Conservation (phyloP, 1,139 yeast genomes). For the Ogataea hybrid region DNA sequence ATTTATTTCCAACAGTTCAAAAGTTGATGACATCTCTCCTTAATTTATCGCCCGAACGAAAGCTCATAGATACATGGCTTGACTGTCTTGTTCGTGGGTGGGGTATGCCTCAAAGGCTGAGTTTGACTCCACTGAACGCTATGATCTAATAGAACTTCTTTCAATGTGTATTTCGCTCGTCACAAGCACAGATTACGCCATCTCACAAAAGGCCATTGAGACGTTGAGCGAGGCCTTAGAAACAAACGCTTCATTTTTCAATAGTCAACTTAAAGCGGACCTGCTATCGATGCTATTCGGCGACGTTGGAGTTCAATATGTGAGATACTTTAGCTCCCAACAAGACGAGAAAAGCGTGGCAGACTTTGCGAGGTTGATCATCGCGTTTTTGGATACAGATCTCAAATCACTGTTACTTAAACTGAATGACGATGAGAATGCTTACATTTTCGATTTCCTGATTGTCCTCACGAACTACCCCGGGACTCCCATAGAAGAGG, state of each 20-base stretch:
- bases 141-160: slow-evolving; percentile 31
- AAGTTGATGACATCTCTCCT: slow-evolving; percentile 8
- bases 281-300: slow-evolving; percentile 39
- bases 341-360: slow-evolving; percentile 45
- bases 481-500: slow-evolving; percentile 64
- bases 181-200: slow-evolving; percentile 6
- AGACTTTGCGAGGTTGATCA: slow-evolving; percentile 49
- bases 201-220: slow-evolving; percentile 32
- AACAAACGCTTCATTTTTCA: slow-evolving; percentile 42
- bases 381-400: slow-evolving; percentile 52
- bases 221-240: slow-evolving; percentile 48
- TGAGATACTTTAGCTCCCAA: slow-evolving; percentile 25
- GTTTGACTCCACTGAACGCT: slow-evolving; percentile 36
- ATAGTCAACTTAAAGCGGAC: slow-evolving; percentile 29
- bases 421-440: slow-evolving; percentile 40
- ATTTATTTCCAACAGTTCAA: slow-evolving; percentile 32
- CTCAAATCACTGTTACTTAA: slow-evolving; percentile 48
- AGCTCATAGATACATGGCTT: slow-evolving; percentile 23
- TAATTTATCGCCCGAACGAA: slow-evolving; percentile 7
- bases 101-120: slow-evolving; percentile 41
- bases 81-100: slow-evolving; percentile 41
- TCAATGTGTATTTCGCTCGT: slow-evolving; percentile 25
- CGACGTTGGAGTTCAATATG: slow-evolving; percentile 41
- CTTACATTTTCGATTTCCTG: slow-evolving; percentile 47
- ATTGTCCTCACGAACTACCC: slow-evolving; percentile 58